Percentiles rank a stretch among this genome's conserved stretches.
These are phyloP conservation scores for Trametes villosa DNA, from an alignment of 768 basidiomycete genomes.

Conservation along the genomic window DNA sequence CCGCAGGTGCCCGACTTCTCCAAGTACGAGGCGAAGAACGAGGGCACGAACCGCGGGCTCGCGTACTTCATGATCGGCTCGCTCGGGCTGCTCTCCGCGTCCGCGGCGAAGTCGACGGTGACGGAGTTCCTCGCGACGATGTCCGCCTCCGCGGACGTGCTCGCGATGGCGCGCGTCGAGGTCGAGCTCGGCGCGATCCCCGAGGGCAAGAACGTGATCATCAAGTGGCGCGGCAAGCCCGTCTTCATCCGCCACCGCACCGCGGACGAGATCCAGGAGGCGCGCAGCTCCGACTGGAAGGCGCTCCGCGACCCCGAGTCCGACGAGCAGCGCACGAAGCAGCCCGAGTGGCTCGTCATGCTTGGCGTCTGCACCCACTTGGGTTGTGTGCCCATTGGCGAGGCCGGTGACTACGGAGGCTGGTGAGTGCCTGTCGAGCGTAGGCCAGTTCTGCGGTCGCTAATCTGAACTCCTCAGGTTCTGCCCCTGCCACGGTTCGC, in stretches of 20 bases:
- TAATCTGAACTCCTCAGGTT: slow-evolving; percentile 53
- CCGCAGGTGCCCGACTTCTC: slow-evolving; percentile 90
- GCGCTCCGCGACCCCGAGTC: slow-evolving; percentile 87
- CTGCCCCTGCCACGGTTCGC: slow-evolving; percentile 99
- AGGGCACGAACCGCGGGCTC: slow-evolving; percentile 69
- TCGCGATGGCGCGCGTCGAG: slow-evolving; percentile 98
- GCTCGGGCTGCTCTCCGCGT: slow-evolving; percentile 91
- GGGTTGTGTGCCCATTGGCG: slow-evolving; percentile 98
- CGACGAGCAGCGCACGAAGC: slow-evolving; percentile 88
- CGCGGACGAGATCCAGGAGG: slow-evolving; percentile 88
- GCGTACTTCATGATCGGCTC: slow-evolving; percentile 92
- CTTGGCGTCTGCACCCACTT: slow-evolving; percentile 95
- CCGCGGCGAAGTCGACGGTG: slow-evolving; percentile 91
- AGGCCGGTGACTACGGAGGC: slow-evolving; percentile 96
- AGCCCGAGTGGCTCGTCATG: slow-evolving; percentile 96
- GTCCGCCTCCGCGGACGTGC: slow-evolving; percentile 96
- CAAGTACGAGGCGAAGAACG: slow-evolving; percentile 73
- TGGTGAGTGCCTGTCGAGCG: slow-evolving; percentile 63
- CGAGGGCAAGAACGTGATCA: slow-evolving; percentile 96
- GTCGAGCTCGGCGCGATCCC: slow-evolving; percentile 89
- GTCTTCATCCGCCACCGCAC: slow-evolving; percentile 99
- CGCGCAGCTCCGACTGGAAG: slow-evolving; percentile 84
- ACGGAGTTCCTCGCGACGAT: slow-evolving; percentile 95
- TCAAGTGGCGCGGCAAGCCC: slow-evolving; percentile 99
- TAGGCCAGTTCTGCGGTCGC: background rate